Evolutionary conservation across 768 basidiomycete genomes (phyloP).

Genomic region (Amanita thiersii): DNA sequence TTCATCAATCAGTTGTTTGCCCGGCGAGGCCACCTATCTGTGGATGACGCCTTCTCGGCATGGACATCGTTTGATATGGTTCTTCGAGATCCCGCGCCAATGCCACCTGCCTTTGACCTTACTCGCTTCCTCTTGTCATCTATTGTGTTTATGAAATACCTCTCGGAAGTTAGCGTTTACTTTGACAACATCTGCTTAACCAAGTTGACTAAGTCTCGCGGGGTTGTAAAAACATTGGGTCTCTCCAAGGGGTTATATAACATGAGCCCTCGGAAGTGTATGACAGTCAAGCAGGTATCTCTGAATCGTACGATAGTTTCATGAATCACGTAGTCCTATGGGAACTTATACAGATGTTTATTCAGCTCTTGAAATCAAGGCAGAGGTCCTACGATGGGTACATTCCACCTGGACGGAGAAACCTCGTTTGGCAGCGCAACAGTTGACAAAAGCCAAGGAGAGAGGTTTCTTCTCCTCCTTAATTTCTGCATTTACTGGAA

Average conservation of each 20-base stretch:
- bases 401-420: slow-evolving; percentile 61
- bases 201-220: slow-evolving; percentile 54
- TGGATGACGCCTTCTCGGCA: slow-evolving; percentile 20
- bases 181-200: slow-evolving; percentile 73
- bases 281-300: slow-evolving; percentile 62
- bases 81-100: slow-evolving; percentile 70
- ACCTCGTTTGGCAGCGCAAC: slow-evolving; percentile 24
- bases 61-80: slow-evolving; percentile 93
- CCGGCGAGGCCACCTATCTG: slow-evolving; percentile 61
- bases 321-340: not conserved
- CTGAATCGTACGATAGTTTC: slow-evolving; percentile 42
- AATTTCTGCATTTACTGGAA: slow-evolving; percentile 30
- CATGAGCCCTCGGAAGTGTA: slow-evolving; percentile 49
- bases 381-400: slow-evolving; percentile 75
- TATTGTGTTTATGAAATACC: slow-evolving; percentile 85
- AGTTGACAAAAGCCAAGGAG: slow-evolving; percentile 18
- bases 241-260: slow-evolving; percentile 50
- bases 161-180: slow-evolving; percentile 71
- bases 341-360: not conserved
- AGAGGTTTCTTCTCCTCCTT: slow-evolving; percentile 43
- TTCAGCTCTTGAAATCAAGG: slow-evolving; percentile 67
- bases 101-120: slow-evolving; percentile 82
- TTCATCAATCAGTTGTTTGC: slow-evolving; percentile 56
- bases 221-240: slow-evolving; percentile 38
- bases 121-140: slow-evolving; percentile 85